Percentiles rank a stretch among this genome's conserved stretches.
These are phyloP conservation scores for Neurospora pannonica DNA, from an alignment of 495 filamentous ascomycete genomes.

Conservation along the genomic window DNA sequence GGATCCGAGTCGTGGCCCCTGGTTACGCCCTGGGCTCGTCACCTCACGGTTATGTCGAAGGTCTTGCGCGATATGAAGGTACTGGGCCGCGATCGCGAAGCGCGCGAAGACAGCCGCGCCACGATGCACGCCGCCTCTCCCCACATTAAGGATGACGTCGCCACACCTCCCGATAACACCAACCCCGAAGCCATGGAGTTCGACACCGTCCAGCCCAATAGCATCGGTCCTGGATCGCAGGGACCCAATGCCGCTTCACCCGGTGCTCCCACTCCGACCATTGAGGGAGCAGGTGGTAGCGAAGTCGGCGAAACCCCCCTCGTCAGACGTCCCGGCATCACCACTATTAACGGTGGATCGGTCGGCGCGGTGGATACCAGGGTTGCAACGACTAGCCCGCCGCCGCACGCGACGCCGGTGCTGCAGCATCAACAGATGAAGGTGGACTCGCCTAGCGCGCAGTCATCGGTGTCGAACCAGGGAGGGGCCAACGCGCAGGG, in stretches of 20 bases:
- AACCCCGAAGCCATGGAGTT: conserved; percentile 39
- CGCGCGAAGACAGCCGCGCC: conserved; percentile 19
- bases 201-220: conserved; percentile 20
- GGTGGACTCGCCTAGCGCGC: conserved; percentile 30
- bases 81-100: conserved; percentile 10
- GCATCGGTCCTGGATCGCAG: conserved; percentile 10
- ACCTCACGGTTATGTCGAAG: conserved; percentile 41
- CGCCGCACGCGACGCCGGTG: conserved; percentile 13
- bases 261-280: conserved; percentile 8
- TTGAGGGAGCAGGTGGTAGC: not conserved
- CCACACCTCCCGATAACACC: conserved; percentile 30
- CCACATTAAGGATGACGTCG: conserved; percentile 36
- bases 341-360: conserved; percentile 42
- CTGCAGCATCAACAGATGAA: conserved; percentile 14
- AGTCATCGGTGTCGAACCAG: conserved; percentile 19
- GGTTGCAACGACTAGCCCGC: conserved; percentile 34
- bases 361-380: conserved; percentile 24
- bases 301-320: conserved; percentile 28
- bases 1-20: conserved; percentile 40
- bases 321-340: conserved; percentile 35
- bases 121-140: conserved; percentile 17
- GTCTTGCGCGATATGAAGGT: conserved; percentile 33
- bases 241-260: not conserved
- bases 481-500: not conserved
- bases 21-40: conserved; percentile 41